Base-by-base conservation (phyloP, 148 eudicot species). In the Vaccinium vitisidaea region DNA sequence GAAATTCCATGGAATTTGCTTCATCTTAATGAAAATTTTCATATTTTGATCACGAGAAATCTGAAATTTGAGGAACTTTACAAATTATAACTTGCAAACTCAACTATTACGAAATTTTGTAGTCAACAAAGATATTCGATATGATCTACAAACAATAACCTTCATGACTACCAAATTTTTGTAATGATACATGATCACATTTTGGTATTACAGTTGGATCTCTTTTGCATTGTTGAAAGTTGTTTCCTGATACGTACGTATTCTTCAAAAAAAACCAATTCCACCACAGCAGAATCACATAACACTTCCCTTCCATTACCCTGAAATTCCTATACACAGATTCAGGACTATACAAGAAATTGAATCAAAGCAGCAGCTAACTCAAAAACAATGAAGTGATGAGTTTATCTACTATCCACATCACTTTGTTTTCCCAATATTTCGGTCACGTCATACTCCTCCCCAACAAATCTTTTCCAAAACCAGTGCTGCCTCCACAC, bases 391-490 rank as follows among this genome's bases (percentile, higher is more conserved):
- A 43, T 2, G 52, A 46, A 74, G 77, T 39, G 52, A 43, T 39
- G 77, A 43, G 50, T 19, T 74, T 0, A 53, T 5, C 58, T 27
- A 27, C 5, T 25, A 8, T 12, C 39, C 25, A 18, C 15, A 5
- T 4, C n/a, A 18, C 52, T 7, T 23, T 25, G 10, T 48, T 52
- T 32, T 78, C 27, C 61, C 80, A 25, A 39, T 5, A 78, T 53
- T 53, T 78, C 53, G 43, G 43, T 55, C 63, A 53, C 67, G 55
- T 55, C 81, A 79, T 7, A 1, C 65, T 79, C 81, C 39, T 55
- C n/a, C 53, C 71, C 32, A n/a, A 80, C 71, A 77, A 79, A 79
- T 59, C 71, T 80, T 12, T 80, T 80, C 82, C 71, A 80, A 80
- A 80, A 36, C 73, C 71, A 59, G 16, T 59, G 71, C 13, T 59